Evolutionary conservation across 306 rosid species (phyloP).

Genomic region (Cicer bijugum): DNA sequence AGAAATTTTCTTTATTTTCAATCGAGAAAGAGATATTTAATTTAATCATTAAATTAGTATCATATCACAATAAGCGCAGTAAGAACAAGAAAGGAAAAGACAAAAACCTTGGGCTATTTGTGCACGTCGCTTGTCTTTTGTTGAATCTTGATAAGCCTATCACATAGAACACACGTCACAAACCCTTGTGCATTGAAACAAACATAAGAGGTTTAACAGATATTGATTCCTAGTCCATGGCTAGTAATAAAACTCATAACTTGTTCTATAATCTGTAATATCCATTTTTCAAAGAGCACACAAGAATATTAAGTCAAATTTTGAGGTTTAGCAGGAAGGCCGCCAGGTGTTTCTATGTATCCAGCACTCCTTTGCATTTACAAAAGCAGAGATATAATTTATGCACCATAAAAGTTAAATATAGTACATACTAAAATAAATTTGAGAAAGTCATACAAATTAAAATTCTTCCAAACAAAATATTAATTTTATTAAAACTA

Average conservation of each 20-base stretch:
- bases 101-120: slow-evolving; percentile 90
- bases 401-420: neutral
- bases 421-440: neutral
- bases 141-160: slow-evolving; percentile 96
- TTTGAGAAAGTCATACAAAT: neutral
- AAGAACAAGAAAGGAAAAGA: slow-evolving; percentile 16
- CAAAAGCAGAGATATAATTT: neutral
- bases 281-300: neutral
- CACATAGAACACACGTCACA: slow-evolving; percentile 41
- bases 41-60: slow-evolving; percentile 24
- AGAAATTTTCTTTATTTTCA: slow-evolving; percentile 5
- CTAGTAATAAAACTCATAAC: slow-evolving; percentile 16
- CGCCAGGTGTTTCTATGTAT: neutral
- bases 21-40: slow-evolving; percentile 20
- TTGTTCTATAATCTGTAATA: neutral
- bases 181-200: slow-evolving; percentile 32
- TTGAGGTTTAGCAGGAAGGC: neutral
- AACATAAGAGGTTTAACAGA: slow-evolving; percentile 18
- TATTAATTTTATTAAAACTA: neutral
- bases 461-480: neutral
- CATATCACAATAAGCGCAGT: slow-evolving; percentile 31
- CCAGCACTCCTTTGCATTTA: slow-evolving; percentile 11
- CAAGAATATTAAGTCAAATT: slow-evolving; percentile 2
- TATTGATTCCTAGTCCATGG: slow-evolving; percentile 3
- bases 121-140: slow-evolving; percentile 92